Base-by-base conservation (phyloP, 768 basidiomycete species). In the Gymnopilus dilepis region DNA sequence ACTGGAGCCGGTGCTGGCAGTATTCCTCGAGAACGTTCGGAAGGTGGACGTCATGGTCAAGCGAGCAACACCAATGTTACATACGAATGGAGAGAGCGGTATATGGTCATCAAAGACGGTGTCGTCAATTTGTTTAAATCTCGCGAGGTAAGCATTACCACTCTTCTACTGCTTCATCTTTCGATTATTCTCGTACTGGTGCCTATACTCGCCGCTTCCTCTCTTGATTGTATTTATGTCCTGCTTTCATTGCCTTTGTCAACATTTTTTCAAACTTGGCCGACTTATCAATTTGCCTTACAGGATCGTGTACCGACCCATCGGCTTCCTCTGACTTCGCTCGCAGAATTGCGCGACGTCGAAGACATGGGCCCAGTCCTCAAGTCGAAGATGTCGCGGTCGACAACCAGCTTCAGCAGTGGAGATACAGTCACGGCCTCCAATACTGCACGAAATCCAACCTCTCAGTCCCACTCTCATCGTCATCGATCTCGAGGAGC, bases 61-160 rank as follows among this genome's bases (percentile, higher is more conserved):
- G 33, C 6, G 34, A 37, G 34, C 2, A 37, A 37, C 15, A 11
- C 34, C 11, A 37, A 9, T 37, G 34, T 37, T 37, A 37, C 34
- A 2, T 37, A 37, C 15, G 34, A 88, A 52, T 91, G 90, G 90
- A 80, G 82, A 43, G 78, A 84, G n/a, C 75, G 86, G 4, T 89
- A 86, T 84, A 76, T 86, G 43, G 77, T 89, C n/a, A 80, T 91
- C 28, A 76, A 79, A 54, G 81, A 86, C 21, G 88, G 86, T 0
- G 67, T 77, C 19, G 70, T 91, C n/a, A 78, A 74, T 53, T 68
- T 91, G 13, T 85, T 78, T 66, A 85, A 82, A 66, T 78, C 82
- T 26, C 78, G 82, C 26, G 72, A 79, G 61, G 90, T 89, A 65
- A 56, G 81, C 76, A 37, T 15, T 55, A 53, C 47, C n/a, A n/a